Evolutionary conservation across 345 rosid genomes (phyloP).

Genomic region (Lenwebbia sp.): DNA sequence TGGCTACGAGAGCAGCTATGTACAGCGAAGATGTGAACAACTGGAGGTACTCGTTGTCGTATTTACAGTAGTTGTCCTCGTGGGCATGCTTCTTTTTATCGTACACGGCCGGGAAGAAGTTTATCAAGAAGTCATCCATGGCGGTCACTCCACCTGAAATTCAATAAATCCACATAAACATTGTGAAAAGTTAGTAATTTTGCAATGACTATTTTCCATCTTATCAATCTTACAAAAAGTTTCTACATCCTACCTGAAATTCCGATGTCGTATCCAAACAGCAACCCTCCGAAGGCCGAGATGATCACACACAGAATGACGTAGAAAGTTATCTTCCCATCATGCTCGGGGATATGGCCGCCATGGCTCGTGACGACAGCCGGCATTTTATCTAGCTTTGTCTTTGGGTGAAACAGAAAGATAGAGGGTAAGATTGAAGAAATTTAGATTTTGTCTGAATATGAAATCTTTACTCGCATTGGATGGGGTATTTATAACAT

Average conservation of each 20-base stretch:
- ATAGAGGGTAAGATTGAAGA: not conserved
- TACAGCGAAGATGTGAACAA: slow-evolving; percentile 15
- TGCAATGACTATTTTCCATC: not conserved
- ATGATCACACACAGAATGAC: slow-evolving; percentile 24
- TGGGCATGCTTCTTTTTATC: not conserved
- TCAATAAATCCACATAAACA: not conserved
- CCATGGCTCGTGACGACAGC: slow-evolving; percentile 5
- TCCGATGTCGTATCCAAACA: slow-evolving; percentile 5
- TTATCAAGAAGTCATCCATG: slow-evolving; percentile 17
- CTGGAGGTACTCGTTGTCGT: slow-evolving; percentile 7
- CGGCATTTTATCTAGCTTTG: slow-evolving; percentile 12
- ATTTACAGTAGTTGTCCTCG: slow-evolving; percentile 20
- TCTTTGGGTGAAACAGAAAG: not conserved
- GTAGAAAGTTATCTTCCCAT: slow-evolving; percentile 22
- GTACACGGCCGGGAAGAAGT: slow-evolving; percentile 6
- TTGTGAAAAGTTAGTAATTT: not conserved
- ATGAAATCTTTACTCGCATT: not conserved
- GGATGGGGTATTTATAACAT: not conserved
- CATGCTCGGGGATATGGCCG: slow-evolving; percentile 15
- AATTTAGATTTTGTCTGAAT: not conserved
- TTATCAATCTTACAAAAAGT: not conserved
- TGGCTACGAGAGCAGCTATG: slow-evolving; percentile 6
- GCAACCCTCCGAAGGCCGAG: slow-evolving; percentile 60
- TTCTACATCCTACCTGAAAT: slow-evolving; percentile 33
- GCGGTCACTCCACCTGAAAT: slow-evolving; percentile 8